Conservation (phyloP, 805 yeast genomes). For the Sugiyamaella lignohabitans region DNA sequence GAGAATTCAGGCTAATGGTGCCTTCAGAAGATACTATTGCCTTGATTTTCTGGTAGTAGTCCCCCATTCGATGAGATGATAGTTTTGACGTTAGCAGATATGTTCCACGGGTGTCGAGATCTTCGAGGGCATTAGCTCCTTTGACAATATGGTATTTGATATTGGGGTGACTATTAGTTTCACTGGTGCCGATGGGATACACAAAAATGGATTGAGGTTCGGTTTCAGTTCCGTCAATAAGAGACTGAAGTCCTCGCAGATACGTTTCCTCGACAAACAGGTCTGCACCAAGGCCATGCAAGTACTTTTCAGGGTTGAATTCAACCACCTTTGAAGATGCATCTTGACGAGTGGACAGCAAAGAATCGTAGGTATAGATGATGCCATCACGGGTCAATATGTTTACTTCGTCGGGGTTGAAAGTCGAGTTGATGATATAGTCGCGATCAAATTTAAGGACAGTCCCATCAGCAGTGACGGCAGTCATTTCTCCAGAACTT, state of each 20-base stretch:
- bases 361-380: slow-evolving; percentile 41
- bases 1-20: slow-evolving; percentile 47
- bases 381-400: slow-evolving; percentile 43
- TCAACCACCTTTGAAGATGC: slow-evolving; percentile 25
- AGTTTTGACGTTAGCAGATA: slow-evolving; percentile 31
- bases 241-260: slow-evolving; percentile 47
- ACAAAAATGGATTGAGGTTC: slow-evolving; percentile 58
- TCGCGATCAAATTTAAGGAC: slow-evolving; percentile 31
- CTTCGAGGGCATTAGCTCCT: slow-evolving; percentile 35
- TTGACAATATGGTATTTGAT: slow-evolving; percentile 61
- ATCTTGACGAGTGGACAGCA: slow-evolving; percentile 25
- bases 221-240: slow-evolving; percentile 47
- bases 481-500: too few relatives aligned
- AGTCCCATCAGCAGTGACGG: slow-evolving; percentile 21
- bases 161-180: slow-evolving; percentile 1
- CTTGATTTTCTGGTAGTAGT: slow-evolving; percentile 57
- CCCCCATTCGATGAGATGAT: slow-evolving; percentile 47
- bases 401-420: slow-evolving; percentile 35
- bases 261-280: slow-evolving; percentile 64
- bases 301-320: slow-evolving; percentile 51
- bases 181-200: slow-evolving; percentile 23
- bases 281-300: slow-evolving; percentile 53
- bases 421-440: slow-evolving; percentile 33
- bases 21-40: slow-evolving; percentile 33
- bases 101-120: slow-evolving; percentile 13